phyloP scores from a whole-genome alignment of 2,329 filamentous ascomycete genomes.

The Penicillium oxalicum region DNA sequence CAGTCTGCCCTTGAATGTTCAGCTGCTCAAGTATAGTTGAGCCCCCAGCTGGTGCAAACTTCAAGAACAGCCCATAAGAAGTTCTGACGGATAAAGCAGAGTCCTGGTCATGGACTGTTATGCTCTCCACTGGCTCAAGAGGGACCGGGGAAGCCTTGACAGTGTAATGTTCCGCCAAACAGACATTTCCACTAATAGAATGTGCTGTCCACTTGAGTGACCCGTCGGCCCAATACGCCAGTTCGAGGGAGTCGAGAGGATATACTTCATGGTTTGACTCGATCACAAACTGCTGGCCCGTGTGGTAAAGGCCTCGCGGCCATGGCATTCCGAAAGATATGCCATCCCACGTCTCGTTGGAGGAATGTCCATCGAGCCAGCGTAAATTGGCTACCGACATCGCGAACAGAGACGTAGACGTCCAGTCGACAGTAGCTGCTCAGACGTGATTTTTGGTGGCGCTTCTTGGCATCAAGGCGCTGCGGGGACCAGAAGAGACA shows the following conservation, averaged over 20 bases:
- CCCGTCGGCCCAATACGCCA: constrained; percentile 14
- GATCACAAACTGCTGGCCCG: constrained; percentile 11
- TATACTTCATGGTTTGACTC: constrained; percentile 2
- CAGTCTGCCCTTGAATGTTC: neutral
- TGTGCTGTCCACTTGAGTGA: constrained; percentile 15
- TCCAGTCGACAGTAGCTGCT: too few relatives aligned
- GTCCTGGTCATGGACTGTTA: neutral
- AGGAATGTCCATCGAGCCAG: constrained; percentile 7
- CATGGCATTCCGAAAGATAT: constrained; percentile 15
- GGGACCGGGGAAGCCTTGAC: constrained; percentile 1
- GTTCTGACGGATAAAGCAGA: constrained; percentile 1
- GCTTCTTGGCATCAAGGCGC: neutral
- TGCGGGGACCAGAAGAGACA: constrained; percentile 3
- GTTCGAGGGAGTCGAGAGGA: constrained; percentile 11
- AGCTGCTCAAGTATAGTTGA: constrained; percentile 7
- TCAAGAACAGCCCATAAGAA: neutral
- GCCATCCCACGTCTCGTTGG: constrained; percentile 4
- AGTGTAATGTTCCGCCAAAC: constrained; percentile 3
- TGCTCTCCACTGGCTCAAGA: neutral
- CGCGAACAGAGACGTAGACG: neutral
- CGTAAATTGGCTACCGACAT: constrained; percentile 10
- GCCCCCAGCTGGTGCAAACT: constrained; percentile 3
- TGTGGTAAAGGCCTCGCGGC: constrained; percentile 4
- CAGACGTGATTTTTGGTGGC: neutral
- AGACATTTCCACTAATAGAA: constrained; percentile 9